These are phyloP conservation scores for Lactarius psammicola DNA, from an alignment of 768 basidiomycete species.

Conservation along the genomic window DNA sequence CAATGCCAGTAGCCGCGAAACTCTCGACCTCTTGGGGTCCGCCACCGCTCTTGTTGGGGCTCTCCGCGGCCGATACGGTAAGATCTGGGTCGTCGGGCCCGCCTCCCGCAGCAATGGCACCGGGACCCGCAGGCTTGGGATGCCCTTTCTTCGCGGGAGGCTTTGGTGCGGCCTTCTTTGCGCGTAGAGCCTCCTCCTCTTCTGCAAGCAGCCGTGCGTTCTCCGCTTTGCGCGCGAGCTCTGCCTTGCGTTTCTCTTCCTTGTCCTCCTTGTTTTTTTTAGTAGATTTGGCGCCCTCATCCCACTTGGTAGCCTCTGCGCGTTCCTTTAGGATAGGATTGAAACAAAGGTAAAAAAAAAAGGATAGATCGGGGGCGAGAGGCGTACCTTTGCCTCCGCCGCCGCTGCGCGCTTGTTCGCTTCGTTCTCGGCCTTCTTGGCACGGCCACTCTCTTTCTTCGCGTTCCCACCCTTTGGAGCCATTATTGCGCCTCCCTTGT, in stretches of 20 bases:
- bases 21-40: slow-evolving; percentile 55
- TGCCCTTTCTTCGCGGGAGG: slow-evolving; percentile 19
- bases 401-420: slow-evolving; percentile 69
- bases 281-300: slow-evolving; percentile 60
- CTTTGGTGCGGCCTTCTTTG: slow-evolving; percentile 56
- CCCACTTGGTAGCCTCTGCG: slow-evolving; percentile 69
- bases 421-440: slow-evolving; percentile 92
- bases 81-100: slow-evolving; percentile 35
- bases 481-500: slow-evolving; percentile 44
- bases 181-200: slow-evolving; percentile 65
- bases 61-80: slow-evolving; percentile 33
- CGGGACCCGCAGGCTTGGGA: slow-evolving; percentile 69
- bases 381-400: slow-evolving; percentile 55
- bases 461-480: slow-evolving; percentile 85
- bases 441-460: slow-evolving; percentile 88
- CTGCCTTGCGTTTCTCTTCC: slow-evolving; percentile 78
- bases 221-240: slow-evolving; percentile 84
- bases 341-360: not conserved
- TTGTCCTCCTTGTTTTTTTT: slow-evolving; percentile 71
- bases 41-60: slow-evolving; percentile 33
- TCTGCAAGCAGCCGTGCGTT: slow-evolving; percentile 82
- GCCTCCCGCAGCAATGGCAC: slow-evolving; percentile 77
- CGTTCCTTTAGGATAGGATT: slow-evolving; percentile 51
- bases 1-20: slow-evolving; percentile 82
- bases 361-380: not conserved